These are phyloP conservation scores for Platanus orientalis DNA, from an alignment of 164 flowering plant species.

Conservation along the genomic window DNA sequence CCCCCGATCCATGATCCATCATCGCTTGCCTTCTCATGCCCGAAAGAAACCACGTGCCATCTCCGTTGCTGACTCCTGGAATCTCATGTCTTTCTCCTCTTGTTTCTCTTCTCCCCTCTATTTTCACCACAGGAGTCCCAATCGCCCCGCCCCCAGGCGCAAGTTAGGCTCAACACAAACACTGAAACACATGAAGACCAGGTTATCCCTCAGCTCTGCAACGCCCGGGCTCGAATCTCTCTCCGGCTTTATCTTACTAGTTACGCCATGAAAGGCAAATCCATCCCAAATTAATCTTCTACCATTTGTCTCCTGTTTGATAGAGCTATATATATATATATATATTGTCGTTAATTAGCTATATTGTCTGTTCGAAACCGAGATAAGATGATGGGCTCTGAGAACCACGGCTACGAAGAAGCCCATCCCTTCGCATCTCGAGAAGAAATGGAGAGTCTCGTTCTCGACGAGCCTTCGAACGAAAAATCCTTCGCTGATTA, in stretches of 20 bases:
- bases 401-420: conserved; percentile 45
- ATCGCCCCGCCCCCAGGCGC: neutral
- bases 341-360: too few relatives aligned
- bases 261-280: too few relatives aligned
- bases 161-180: conserved; percentile 1
- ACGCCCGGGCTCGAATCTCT: neutral
- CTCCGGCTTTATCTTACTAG: neutral
- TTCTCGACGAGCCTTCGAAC: conserved; percentile 42
- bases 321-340: too few relatives aligned
- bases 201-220: neutral
- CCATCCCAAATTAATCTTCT: neutral
- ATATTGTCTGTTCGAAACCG: neutral
- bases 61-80: neutral
- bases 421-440: conserved; percentile 44
- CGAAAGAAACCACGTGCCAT: conserved; percentile 1
- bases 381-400: conserved; percentile 62
- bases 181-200: neutral
- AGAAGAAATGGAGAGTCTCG: conserved; percentile 65
- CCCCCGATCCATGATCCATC: neutral
- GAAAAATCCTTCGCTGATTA: conserved; percentile 26
- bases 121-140: neutral
- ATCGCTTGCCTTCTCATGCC: neutral
- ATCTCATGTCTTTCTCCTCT: neutral
- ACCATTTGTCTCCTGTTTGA: too few relatives aligned
- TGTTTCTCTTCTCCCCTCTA: neutral